Conservation (phyloP, 164 flowering plant genomes). For the Cinnamomum chago region DNA sequence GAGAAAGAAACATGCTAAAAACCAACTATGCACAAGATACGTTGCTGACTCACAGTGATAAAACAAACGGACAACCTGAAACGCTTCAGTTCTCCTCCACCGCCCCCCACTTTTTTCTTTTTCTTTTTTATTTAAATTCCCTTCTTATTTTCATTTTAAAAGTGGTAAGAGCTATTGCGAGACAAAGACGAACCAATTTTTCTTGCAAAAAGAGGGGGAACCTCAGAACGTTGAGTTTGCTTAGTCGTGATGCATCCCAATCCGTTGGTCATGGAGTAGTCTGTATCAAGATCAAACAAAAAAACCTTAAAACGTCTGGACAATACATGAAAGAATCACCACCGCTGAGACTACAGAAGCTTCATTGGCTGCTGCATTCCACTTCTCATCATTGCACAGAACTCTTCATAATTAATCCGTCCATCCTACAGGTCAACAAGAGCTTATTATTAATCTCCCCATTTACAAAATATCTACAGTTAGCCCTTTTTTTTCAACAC, state of each 20-base stretch:
- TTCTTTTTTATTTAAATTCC: too few relatives aligned
- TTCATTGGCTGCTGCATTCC: slow-evolving; percentile 51
- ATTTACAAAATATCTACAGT: neutral
- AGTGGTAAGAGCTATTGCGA: neutral
- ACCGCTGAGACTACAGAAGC: slow-evolving; percentile 34
- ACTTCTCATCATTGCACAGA: slow-evolving; percentile 80
- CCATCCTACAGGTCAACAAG: slow-evolving; percentile 56
- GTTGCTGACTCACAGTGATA: neutral
- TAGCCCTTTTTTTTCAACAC: neutral
- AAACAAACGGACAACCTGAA: neutral
- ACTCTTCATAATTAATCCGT: slow-evolving; percentile 71
- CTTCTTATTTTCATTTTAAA: neutral
- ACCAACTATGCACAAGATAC: neutral
- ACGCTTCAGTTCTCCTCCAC: too few relatives aligned
- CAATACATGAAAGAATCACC: neutral
- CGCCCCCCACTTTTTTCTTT: too few relatives aligned
- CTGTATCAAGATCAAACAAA: slow-evolving; percentile 1
- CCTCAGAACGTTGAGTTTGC: neutral
- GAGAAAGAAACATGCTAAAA: too few relatives aligned
- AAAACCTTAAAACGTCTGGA: neutral
- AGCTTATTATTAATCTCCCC: slow-evolving; percentile 1
- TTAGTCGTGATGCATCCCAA: neutral
- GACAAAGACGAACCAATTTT: neutral
- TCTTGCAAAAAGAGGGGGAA: neutral
- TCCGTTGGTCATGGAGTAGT: neutral